These are phyloP conservation scores for Spathaspora sp. DNA, from an alignment of 805 yeast species.

Conservation along the genomic window DNA sequence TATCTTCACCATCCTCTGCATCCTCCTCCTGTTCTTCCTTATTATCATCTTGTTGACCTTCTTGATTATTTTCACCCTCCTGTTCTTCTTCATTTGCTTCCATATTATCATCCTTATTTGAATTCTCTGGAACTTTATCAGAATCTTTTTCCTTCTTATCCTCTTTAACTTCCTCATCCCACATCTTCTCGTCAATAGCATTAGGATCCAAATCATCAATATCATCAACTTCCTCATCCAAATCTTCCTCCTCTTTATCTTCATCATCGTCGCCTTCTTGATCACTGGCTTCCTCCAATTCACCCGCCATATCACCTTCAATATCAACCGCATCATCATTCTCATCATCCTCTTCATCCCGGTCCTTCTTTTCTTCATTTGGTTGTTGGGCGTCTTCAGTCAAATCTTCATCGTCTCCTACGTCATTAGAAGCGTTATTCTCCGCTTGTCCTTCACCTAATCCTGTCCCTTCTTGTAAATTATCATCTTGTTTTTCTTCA, in stretches of 20 bases:
- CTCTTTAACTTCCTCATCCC: constrained; percentile 88
- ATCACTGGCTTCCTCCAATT: constrained; percentile 73
- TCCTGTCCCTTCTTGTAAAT: constrained; percentile 83
- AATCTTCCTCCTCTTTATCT: constrained; percentile 51
- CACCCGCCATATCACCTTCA: constrained; percentile 97
- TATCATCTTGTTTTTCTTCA: constrained; percentile 54
- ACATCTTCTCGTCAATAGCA: constrained; percentile 95
- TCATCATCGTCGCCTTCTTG: constrained; percentile 62
- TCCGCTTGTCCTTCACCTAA: constrained; percentile 93
- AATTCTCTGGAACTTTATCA: constrained; percentile 60
- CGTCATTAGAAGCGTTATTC: constrained; percentile 73
- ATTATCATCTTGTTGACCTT: constrained; percentile 31
- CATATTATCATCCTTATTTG: constrained; percentile 49
- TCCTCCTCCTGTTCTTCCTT: constrained; percentile 46
- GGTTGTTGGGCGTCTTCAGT: constrained; percentile 73
- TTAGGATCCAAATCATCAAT: constrained; percentile 89
- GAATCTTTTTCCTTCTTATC: constrained; percentile 78
- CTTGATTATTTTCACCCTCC: constrained; percentile 30
- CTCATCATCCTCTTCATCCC: constrained; percentile 49
- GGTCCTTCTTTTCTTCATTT: constrained; percentile 67
- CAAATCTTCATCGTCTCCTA: constrained; percentile 88
- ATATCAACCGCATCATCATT: constrained; percentile 89
- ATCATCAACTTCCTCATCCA: constrained; percentile 88
- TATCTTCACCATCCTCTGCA: constrained; percentile 58
- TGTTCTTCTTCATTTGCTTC: constrained; percentile 44